These are phyloP conservation scores for Ceratocystiopsis sp. DNA, from an alignment of 2,329 filamentous ascomycete species.

Conservation along the genomic window DNA sequence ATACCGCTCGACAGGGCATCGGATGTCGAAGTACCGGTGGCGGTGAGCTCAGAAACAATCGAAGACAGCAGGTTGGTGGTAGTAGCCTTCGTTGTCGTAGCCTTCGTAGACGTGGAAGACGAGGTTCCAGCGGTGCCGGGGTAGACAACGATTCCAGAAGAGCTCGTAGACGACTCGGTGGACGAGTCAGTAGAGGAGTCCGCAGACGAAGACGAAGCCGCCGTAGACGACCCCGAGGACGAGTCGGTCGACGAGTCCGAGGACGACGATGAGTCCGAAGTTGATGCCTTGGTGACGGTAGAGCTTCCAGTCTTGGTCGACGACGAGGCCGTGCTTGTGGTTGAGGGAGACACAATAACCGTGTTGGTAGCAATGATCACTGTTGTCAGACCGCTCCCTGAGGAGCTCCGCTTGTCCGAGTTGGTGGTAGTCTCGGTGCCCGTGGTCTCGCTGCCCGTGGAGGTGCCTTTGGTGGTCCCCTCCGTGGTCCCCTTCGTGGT, in stretches of 20 bases:
- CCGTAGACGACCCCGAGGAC: constrained; percentile 1
- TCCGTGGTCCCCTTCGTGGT: neutral
- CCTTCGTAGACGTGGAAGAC: neutral
- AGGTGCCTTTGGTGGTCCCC: constrained; percentile 1
- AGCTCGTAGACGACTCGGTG: constrained; percentile 6
- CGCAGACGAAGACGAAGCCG: neutral
- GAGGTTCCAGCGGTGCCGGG: neutral
- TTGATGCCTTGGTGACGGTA: no score
- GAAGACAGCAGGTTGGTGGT: neutral
- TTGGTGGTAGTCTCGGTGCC: no score
- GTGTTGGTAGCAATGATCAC: constrained; percentile 14
- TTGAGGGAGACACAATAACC: constrained; percentile 9
- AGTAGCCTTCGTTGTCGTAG: neutral
- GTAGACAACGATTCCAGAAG: constrained; percentile 6
- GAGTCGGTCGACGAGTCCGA: no score
- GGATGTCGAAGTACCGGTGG: neutral
- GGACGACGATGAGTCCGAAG: neutral
- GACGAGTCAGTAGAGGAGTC: neutral
- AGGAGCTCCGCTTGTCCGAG: constrained; percentile 2
- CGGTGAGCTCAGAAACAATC: neutral
- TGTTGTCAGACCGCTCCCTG: constrained; percentile 9
- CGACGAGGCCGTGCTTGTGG: neutral
- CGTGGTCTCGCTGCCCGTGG: neutral
- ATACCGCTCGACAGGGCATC: constrained; percentile 3
- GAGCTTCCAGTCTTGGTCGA: neutral